Conservation (phyloP, 2,329 filamentous ascomycete genomes). For the Epichloe gansuensis region DNA sequence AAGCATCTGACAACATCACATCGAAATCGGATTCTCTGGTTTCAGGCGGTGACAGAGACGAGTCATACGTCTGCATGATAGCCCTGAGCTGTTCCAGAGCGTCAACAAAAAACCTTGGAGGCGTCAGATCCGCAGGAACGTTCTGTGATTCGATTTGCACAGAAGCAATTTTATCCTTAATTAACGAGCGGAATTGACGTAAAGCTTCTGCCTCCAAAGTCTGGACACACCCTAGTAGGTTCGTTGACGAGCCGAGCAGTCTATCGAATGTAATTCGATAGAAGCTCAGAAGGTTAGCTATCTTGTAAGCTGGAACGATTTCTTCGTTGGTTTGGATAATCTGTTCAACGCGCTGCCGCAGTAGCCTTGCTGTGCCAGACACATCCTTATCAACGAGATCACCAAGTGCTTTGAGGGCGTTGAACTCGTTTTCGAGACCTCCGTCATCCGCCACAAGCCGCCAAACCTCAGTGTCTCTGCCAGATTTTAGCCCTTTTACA, state of each 20-base stretch:
- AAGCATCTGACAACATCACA: slow-evolving; percentile 60
- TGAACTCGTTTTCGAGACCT: slow-evolving; percentile 48
- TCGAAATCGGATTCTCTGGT: slow-evolving; percentile 58
- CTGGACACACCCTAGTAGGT: slow-evolving; percentile 54
- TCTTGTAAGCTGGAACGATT: slow-evolving; percentile 73
- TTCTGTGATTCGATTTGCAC: slow-evolving; percentile 60
- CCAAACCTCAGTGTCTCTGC: slow-evolving; percentile 77
- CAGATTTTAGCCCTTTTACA: slow-evolving; percentile 65
- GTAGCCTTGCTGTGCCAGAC: slow-evolving; percentile 63
- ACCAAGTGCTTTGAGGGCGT: slow-evolving; percentile 69
- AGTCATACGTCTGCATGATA: slow-evolving; percentile 79
- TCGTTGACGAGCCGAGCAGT: slow-evolving; percentile 56
- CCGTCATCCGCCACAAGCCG: slow-evolving; percentile 48
- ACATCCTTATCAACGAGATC: slow-evolving; percentile 81
- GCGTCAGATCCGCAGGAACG: slow-evolving; percentile 57
- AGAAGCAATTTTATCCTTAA: slow-evolving; percentile 66
- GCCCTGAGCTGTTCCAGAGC: slow-evolving; percentile 64
- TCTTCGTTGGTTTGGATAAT: slow-evolving; percentile 90
- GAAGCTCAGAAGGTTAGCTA: slow-evolving; percentile 79
- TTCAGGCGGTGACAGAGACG: slow-evolving; percentile 51
- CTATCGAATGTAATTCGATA: slow-evolving; percentile 78
- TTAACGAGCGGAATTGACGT: slow-evolving; percentile 67
- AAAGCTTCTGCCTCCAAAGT: slow-evolving; percentile 64
- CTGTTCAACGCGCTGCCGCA: slow-evolving; percentile 83
- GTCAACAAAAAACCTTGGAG: slow-evolving; percentile 69